phyloP scores from a whole-genome alignment of 164 flowering plant species.

The Litsea cubeba region DNA sequence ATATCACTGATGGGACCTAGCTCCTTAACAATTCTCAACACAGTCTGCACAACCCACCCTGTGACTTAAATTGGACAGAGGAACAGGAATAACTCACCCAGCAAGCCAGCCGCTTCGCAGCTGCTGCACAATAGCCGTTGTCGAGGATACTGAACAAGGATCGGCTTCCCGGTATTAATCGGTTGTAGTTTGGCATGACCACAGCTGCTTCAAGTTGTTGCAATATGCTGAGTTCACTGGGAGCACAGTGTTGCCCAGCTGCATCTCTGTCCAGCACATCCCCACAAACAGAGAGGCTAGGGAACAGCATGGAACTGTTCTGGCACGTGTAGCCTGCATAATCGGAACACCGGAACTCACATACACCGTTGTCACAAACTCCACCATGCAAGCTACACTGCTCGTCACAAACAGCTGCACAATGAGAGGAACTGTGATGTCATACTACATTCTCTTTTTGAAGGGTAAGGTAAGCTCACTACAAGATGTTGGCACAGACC shows the following conservation, averaged over 20 bases:
- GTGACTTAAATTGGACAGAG: background rate
- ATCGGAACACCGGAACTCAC: slow-evolving; percentile 98
- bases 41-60: no score
- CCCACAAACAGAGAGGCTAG: slow-evolving; percentile 76
- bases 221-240: slow-evolving; percentile 75
- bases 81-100: slow-evolving; percentile 59
- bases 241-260: slow-evolving; percentile 90
- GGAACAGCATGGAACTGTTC: slow-evolving; percentile 75
- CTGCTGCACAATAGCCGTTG: slow-evolving; percentile 71
- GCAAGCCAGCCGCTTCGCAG: slow-evolving; percentile 94
- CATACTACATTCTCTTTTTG: no score
- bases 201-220: slow-evolving; percentile 97
- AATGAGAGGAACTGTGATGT: background rate
- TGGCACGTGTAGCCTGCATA: slow-evolving; percentile 98
- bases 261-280: slow-evolving; percentile 64
- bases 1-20: no score
- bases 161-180: slow-evolving; percentile 76
- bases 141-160: slow-evolving; percentile 63
- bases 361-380: slow-evolving; percentile 91
- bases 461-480: no score
- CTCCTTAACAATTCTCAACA: no score
- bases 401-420: slow-evolving; percentile 90
- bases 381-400: slow-evolving; percentile 99
- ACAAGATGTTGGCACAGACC: no score
- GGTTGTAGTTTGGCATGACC: slow-evolving; percentile 86